Base-by-base conservation (phyloP, 1,284 basidiomycete genomes). In the Tilletia indica region DNA sequence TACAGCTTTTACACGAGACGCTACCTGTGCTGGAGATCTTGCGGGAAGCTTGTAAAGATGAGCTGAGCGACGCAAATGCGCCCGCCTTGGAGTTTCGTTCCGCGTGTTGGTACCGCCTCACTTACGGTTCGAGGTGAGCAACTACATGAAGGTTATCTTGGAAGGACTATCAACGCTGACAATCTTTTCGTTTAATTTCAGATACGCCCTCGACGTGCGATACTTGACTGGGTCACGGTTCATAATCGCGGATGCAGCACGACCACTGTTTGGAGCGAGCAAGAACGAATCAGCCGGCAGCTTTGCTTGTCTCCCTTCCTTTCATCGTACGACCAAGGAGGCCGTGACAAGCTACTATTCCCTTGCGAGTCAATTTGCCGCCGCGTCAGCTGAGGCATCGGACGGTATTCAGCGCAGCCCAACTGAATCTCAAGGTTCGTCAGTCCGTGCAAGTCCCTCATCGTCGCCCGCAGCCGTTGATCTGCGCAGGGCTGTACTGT, bases 151-250 rank as follows among this genome's bases (percentile, higher is more conserved):
- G 8, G n/a, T 19, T 63, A 34, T 21, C 34, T 64, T 42, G 34
- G 8, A 42, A 38, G 38, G 6, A 38, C 19, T 9, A 19, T 69
- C 58, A 42, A 61, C 49, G n/a, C 42, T 48, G 61, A 68, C 42
- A 42, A 49, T 45, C 21, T 49, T 77, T 58, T 66, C 36, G 25
- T 31, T 72, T 11, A 39, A 64, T 72, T 61, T 48, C 72, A 91
- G 90, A 77, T 89, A 92, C 80, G 92, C 91, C 0, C 86, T 93
- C 58, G 92, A 93, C 79, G 88, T 93, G 82, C 88, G 92, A 78
- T 86, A 93, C 78, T 88, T 92, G 88, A 87, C 86, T 12, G 87
- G 87, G 38, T 88, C 89, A 73, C 88, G 89, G 51, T 49, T 76
- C 67, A 21, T 78, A 9, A 58, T 76, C 2, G 73, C 70, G 58